phyloP scores from a whole-genome alignment of 768 basidiomycete species.

The Lepiota venenata region DNA sequence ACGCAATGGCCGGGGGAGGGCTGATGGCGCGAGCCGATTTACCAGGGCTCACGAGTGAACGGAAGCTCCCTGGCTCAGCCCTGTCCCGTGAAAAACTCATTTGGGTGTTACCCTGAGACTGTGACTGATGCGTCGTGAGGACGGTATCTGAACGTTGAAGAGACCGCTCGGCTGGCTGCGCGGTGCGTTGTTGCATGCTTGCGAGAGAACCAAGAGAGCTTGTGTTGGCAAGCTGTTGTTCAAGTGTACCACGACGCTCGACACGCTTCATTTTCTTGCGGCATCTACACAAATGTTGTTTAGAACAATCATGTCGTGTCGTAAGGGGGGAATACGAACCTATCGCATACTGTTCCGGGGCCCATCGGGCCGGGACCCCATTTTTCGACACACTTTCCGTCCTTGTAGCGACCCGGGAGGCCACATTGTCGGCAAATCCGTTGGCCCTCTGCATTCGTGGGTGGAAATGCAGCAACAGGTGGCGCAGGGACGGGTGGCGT shows the following conservation, averaged over 20 bases:
- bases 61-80: neutral
- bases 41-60: neutral
- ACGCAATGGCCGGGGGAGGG: conserved; percentile 9
- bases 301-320: neutral
- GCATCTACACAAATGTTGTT: conserved; percentile 38
- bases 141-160: conserved; percentile 14
- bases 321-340: conserved; percentile 35
- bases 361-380: conserved; percentile 86
- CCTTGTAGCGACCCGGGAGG: conserved; percentile 72
- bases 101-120: conserved; percentile 5
- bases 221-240: conserved; percentile 28
- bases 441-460: conserved; percentile 62
- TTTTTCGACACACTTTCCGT: conserved; percentile 84
- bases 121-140: conserved; percentile 4
- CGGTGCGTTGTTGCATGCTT: too few relatives aligned
- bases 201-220: conserved; percentile 7
- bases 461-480: conserved; percentile 31
- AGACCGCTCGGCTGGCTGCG: neutral
- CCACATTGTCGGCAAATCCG: conserved; percentile 78
- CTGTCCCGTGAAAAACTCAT: conserved; percentile 6
- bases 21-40: conserved; percentile 6
- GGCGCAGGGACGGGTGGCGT: conserved; percentile 19
- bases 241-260: conserved; percentile 68
- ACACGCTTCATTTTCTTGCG: conserved; percentile 87
- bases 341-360: conserved; percentile 80